Evolutionary conservation across 257 asterid species (phyloP).

Genomic region (Solanum okadae): DNA sequence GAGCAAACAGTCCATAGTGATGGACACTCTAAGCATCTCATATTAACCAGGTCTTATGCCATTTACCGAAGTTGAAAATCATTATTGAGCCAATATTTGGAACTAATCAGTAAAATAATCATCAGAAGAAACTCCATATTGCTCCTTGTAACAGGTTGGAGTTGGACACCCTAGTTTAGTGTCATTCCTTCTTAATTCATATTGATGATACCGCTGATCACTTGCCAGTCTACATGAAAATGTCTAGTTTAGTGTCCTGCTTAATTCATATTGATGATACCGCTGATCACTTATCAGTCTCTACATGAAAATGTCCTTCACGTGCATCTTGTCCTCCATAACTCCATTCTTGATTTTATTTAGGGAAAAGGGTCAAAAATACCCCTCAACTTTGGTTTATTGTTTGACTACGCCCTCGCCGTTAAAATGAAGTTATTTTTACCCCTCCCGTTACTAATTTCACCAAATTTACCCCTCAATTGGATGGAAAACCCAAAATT

Average conservation of each 20-base stretch:
- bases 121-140: neutral
- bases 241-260: neutral
- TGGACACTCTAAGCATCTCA: neutral
- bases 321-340: neutral
- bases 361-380: no score
- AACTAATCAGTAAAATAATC: neutral
- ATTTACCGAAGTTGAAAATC: neutral
- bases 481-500: no score
- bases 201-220: neutral
- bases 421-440: no score
- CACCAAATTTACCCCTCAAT: no score
- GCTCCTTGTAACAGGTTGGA: neutral
- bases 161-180: neutral
- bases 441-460: no score
- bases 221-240: neutral
- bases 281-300: neutral
- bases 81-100: neutral
- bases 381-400: no score
- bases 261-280: neutral
- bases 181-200: neutral
- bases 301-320: neutral
- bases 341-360: neutral
- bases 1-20: neutral
- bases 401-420: no score
- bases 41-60: neutral